Evolutionary conservation across 2,329 filamentous ascomycete species (phyloP).

Genomic region (Clarireedia homoeocarpa): DNA sequence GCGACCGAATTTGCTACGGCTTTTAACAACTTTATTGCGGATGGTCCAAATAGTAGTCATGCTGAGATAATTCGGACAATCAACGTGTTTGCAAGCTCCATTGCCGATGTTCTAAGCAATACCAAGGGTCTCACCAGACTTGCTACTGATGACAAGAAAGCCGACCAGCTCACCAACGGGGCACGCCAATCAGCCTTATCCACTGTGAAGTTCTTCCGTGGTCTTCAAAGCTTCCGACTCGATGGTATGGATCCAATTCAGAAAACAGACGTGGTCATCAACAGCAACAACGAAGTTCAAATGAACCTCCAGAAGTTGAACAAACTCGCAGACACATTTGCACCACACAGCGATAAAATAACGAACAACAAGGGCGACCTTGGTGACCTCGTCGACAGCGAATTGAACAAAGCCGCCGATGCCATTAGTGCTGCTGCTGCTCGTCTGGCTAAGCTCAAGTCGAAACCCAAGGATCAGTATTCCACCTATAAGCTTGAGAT

Average conservation of each 20-base stretch:
- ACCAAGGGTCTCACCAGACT: conserved; percentile 91
- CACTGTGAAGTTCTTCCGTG: conserved; percentile 91
- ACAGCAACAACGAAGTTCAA: conserved; percentile 93
- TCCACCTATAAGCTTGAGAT: conserved; percentile 95
- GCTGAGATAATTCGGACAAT: conserved; percentile 89
- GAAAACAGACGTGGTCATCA: conserved; percentile 95
- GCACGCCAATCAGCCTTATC: conserved; percentile 78
- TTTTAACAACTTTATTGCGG: conserved; percentile 97
- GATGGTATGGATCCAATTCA: conserved; percentile 84
- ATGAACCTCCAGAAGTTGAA: conserved; percentile 89
- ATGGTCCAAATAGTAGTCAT: conserved; percentile 85
- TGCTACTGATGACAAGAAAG: conserved; percentile 91
- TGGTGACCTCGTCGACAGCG: conserved; percentile 84
- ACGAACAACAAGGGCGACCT: conserved; percentile 73
- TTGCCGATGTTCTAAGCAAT: conserved; percentile 91
- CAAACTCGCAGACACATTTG: conserved; percentile 86
- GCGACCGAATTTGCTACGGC: conserved; percentile 96
- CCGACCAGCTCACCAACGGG: conserved; percentile 73
- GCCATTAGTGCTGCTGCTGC: conserved; percentile 90
- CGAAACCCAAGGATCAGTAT: conserved; percentile 92
- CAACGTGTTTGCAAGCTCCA: conserved; percentile 80
- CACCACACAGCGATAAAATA: conserved; percentile 78
- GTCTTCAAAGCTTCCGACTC: conserved; percentile 85
- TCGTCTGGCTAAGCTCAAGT: conserved; percentile 83
- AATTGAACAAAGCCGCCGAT: conserved; percentile 87